Percentiles rank a stretch among this genome's conserved stretches.
phyloP scores from a whole-genome alignment of 768 basidiomycete genomes.

The Lentinula raphanica region DNA sequence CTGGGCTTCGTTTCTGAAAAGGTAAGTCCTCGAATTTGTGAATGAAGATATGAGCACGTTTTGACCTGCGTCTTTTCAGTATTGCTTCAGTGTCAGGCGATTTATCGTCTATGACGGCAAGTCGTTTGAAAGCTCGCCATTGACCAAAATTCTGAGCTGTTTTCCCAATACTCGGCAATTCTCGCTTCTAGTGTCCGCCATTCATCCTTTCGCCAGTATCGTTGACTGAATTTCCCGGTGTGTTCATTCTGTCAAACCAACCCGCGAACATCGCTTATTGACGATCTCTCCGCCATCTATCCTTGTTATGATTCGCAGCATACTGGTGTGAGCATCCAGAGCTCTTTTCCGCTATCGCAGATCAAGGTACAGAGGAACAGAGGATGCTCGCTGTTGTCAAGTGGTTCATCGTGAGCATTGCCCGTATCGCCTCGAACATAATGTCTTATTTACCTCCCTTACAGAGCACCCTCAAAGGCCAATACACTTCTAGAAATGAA shows the following conservation, averaged over 20 bases:
- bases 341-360: slow-evolving; percentile 81
- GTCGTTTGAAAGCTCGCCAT: not conserved
- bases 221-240: slow-evolving; percentile 88
- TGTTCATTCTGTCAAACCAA: slow-evolving; percentile 14
- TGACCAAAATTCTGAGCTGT: not conserved
- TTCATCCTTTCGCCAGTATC: slow-evolving; percentile 92
- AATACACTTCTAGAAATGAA: slow-evolving; percentile 93
- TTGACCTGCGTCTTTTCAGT: slow-evolving; percentile 28
- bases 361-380: slow-evolving; percentile 67
- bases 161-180: not conserved
- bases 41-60: slow-evolving; percentile 7
- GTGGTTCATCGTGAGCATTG: slow-evolving; percentile 88
- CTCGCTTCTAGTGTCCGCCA: slow-evolving; percentile 38
- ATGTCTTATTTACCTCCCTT: not conserved
- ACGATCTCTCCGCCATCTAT: slow-evolving; percentile 1
- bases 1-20: slow-evolving; percentile 90
- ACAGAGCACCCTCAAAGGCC: slow-evolving; percentile 88
- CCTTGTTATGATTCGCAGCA: slow-evolving; percentile 36
- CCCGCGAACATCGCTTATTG: slow-evolving; percentile 1
- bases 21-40: slow-evolving; percentile 39
- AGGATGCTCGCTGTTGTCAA: slow-evolving; percentile 76
- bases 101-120: slow-evolving; percentile 73
- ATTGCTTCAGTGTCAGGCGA: slow-evolving; percentile 87
- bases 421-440: not conserved
- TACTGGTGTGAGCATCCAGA: slow-evolving; percentile 97